Evolutionary conservation across 495 filamentous ascomycete genomes (phyloP).

Genomic region (Xylaria palmicola): DNA sequence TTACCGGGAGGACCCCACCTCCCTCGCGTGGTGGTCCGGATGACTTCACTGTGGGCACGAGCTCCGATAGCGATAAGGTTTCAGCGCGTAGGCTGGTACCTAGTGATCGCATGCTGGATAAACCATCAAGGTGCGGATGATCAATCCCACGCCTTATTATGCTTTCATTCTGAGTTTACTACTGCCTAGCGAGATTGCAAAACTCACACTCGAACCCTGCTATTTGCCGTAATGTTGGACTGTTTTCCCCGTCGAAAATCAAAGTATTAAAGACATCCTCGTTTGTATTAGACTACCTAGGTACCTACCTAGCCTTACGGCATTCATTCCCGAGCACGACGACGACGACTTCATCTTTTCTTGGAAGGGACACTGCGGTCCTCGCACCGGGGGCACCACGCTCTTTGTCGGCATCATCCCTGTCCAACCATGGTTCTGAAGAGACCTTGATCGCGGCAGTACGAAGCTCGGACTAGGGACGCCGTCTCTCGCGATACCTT

Average conservation of each 20-base stretch:
- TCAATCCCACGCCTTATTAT: not conserved
- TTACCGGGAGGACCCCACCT: too few species aligned
- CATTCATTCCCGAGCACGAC: not conserved
- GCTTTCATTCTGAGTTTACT: not conserved
- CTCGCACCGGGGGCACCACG: not conserved
- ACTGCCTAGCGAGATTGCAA: not conserved
- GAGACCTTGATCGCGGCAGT: constrained; percentile 18
- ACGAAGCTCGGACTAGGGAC: constrained; percentile 18
- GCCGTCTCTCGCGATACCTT: constrained; percentile 14
- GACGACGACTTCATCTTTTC: not conserved
- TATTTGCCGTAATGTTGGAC: too few species aligned
- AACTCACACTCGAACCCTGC: too few species aligned
- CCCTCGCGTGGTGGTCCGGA: not conserved
- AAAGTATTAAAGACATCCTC: not conserved
- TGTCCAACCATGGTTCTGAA: constrained; percentile 11
- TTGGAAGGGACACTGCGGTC: not conserved
- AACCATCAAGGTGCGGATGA: not conserved
- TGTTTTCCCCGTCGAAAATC: too few species aligned
- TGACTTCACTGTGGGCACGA: constrained; percentile 1
- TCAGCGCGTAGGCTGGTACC: not conserved
- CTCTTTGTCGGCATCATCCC: not conserved
- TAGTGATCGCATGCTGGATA: not conserved
- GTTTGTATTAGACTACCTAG: too few species aligned
- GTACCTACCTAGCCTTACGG: too few species aligned
- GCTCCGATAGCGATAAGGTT: constrained; percentile 1